phyloP scores from a whole-genome alignment of 192 early-diverging fungal genomes.

The Coemansia sp. region DNA sequence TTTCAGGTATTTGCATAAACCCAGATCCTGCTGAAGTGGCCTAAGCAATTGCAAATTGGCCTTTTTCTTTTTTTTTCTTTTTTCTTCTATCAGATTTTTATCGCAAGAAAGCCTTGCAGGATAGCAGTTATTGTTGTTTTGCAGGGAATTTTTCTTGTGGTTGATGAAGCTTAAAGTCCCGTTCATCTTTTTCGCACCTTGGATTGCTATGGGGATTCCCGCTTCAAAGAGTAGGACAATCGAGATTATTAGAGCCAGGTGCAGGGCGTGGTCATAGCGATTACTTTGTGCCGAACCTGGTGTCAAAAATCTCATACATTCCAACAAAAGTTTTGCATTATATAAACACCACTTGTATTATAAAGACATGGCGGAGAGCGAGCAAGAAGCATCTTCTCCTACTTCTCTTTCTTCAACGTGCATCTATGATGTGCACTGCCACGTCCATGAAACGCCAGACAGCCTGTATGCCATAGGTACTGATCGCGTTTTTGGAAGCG shows the following conservation, averaged over 20 bases:
- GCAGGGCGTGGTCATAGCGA: conserved; percentile 1
- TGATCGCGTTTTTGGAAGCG: background rate
- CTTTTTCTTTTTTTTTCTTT: background rate
- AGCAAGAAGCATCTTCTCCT: background rate
- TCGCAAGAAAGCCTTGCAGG: background rate
- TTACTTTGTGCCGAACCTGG: conserved; percentile 25
- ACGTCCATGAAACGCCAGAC: conserved; percentile 48
- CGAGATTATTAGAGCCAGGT: conserved; percentile 30
- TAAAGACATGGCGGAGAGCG: no score
- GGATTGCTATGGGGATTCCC: conserved; percentile 35
- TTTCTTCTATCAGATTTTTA: background rate
- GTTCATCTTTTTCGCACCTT: conserved; percentile 7
- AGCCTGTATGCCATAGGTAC: background rate
- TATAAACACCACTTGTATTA: no score
- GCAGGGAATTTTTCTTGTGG: background rate
- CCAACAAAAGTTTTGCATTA: background rate
- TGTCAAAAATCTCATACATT: conserved; percentile 36
- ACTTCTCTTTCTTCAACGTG: background rate
- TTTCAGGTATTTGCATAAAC: background rate
- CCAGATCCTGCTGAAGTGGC: background rate
- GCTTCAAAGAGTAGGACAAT: conserved; percentile 33
- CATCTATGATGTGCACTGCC: conserved; percentile 48
- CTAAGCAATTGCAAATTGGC: background rate
- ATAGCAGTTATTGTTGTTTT: conserved; percentile 11
- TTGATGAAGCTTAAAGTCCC: conserved; percentile 13